Evolutionary conservation across 805 yeast species (phyloP).

Genomic region (Lachancea kluyveri): DNA sequence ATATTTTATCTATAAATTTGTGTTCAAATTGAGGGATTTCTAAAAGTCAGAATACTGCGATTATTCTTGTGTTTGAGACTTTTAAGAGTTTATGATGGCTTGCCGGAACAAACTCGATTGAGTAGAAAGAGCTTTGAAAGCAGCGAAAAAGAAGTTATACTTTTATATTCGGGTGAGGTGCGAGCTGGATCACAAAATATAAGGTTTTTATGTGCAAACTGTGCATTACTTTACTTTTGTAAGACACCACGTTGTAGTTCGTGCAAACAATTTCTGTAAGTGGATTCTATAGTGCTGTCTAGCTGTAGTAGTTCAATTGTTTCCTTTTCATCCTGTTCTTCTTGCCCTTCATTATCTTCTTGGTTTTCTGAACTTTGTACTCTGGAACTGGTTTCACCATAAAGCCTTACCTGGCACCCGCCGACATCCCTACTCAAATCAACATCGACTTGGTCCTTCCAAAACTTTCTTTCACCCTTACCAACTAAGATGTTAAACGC

Average conservation of each 20-base stretch:
- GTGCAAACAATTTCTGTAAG: slow-evolving; percentile 41
- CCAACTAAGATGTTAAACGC: slow-evolving; percentile 75
- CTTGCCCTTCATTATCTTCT: too few relatives aligned
- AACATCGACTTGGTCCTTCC: slow-evolving; percentile 45
- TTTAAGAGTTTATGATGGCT: too few relatives aligned
- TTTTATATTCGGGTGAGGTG: too few relatives aligned
- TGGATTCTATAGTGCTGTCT: slow-evolving; percentile 32
- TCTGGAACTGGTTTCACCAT: slow-evolving; percentile 10
- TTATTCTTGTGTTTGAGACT: too few relatives aligned
- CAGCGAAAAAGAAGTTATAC: too few relatives aligned
- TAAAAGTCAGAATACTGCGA: too few relatives aligned
- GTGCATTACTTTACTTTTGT: not conserved
- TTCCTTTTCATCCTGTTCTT: slow-evolving; percentile 8
- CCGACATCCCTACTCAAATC: slow-evolving; percentile 47
- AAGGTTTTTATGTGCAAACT: too few relatives aligned
- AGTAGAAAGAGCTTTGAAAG: too few relatives aligned
- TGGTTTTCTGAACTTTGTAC: slow-evolving; percentile 2
- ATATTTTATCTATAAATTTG: too few relatives aligned
- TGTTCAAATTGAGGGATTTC: too few relatives aligned
- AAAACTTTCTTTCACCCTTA: slow-evolving; percentile 63
- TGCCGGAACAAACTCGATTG: too few relatives aligned
- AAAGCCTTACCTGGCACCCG: slow-evolving; percentile 27
- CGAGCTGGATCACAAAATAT: too few relatives aligned
- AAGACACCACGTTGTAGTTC: slow-evolving; percentile 30
- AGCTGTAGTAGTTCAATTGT: slow-evolving; percentile 25